phyloP scores from a whole-genome alignment of 1,284 basidiomycete species.

The Irpex sp. region DNA sequence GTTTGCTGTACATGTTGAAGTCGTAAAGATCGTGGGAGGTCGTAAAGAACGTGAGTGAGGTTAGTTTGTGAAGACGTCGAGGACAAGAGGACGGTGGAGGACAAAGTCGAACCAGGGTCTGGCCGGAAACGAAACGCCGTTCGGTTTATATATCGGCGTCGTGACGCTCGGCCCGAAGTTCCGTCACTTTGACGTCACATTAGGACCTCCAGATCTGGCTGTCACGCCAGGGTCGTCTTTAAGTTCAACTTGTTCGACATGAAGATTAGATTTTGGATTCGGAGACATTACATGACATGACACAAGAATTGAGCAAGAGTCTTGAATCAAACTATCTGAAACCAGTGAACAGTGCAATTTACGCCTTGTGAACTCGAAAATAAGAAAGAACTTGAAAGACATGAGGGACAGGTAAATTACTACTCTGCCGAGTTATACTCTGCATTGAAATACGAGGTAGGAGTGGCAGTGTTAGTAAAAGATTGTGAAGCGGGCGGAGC shows the following conservation, averaged over 20 bases:
- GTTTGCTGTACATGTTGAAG: neutral
- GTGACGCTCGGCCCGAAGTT: neutral
- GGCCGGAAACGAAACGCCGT: neutral
- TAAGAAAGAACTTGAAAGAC: too few species aligned
- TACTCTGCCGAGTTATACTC: too few species aligned
- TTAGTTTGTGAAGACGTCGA: neutral
- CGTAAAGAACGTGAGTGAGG: neutral
- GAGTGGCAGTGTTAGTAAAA: too few species aligned
- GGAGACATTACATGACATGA: too few species aligned
- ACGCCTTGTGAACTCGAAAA: too few species aligned
- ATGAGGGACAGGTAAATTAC: too few species aligned
- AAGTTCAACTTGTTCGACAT: neutral
- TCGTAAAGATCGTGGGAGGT: neutral
- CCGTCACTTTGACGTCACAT: neutral
- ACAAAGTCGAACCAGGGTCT: neutral
- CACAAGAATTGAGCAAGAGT: too few species aligned
- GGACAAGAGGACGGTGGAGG: neutral
- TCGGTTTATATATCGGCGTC: neutral
- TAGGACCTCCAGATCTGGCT: neutral
- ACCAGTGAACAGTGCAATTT: too few species aligned
- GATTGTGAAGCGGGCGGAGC: too few species aligned
- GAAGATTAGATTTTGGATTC: too few species aligned
- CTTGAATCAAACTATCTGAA: too few species aligned
- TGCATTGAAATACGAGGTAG: too few species aligned
- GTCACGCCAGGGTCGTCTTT: neutral